A percentile compares a stretch with the other conserved stretches of the same genome.
phyloP scores from a whole-genome alignment of 805 yeast species.

The Zygosaccharomyces pseudorouxii region DNA sequence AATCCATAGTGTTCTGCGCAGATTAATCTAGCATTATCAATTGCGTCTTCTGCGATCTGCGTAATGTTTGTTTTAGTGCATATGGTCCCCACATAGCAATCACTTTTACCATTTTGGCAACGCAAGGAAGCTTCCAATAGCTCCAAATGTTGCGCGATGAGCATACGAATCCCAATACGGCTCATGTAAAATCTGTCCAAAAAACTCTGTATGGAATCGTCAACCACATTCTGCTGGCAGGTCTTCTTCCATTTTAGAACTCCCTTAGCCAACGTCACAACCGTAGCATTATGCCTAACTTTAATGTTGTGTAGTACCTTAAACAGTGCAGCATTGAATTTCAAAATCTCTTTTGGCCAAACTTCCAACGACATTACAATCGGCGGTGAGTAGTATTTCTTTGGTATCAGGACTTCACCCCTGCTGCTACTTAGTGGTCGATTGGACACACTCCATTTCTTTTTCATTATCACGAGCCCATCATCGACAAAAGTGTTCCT shows the following conservation, averaged over 20 bases:
- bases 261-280: constrained; percentile 87
- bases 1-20: constrained; percentile 89
- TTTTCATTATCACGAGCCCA: constrained; percentile 38
- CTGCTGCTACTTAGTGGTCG: not conserved
- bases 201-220: constrained; percentile 71
- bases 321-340: constrained; percentile 63
- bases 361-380: constrained; percentile 13
- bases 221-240: constrained; percentile 47
- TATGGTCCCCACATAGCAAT: constrained; percentile 82
- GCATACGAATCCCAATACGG: constrained; percentile 87
- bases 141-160: constrained; percentile 91
- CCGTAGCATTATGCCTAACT: constrained; percentile 86
- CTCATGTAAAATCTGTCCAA: constrained; percentile 86
- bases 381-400: constrained; percentile 9
- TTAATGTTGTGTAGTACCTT: constrained; percentile 67
- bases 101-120: constrained; percentile 8
- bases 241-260: constrained; percentile 81
- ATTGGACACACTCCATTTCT: not conserved
- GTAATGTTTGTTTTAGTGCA: constrained; percentile 79
- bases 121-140: constrained; percentile 30
- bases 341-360: constrained; percentile 72
- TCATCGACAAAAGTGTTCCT: constrained; percentile 42
- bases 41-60: constrained; percentile 81
- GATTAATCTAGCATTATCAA: constrained; percentile 83
- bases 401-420: constrained; percentile 6